These are phyloP conservation scores for Trichoderma sp. DNA, from an alignment of 2,329 filamentous ascomycete species.

Conservation along the genomic window DNA sequence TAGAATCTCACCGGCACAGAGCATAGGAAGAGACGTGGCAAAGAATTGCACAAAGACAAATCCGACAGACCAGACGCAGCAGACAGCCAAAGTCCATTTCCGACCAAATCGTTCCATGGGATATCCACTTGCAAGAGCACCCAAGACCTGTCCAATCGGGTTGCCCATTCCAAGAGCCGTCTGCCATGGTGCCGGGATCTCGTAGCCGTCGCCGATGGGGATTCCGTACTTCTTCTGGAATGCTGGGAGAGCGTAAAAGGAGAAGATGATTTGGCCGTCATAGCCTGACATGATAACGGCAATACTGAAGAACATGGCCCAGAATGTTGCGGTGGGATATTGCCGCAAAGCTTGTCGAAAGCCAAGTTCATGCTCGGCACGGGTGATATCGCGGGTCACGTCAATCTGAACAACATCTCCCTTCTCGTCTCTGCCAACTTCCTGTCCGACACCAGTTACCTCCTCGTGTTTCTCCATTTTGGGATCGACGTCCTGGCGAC, in stretches of 20 bases:
- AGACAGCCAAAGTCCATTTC: slow-evolving; percentile 48
- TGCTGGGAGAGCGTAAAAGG: slow-evolving; percentile 42
- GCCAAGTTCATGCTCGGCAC: slow-evolving; percentile 33
- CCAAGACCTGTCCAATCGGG: slow-evolving; percentile 50
- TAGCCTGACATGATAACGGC: slow-evolving; percentile 38
- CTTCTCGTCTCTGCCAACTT: neutral
- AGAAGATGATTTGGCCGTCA: slow-evolving; percentile 43
- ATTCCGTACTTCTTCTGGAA: slow-evolving; percentile 39
- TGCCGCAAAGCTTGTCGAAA: slow-evolving; percentile 35
- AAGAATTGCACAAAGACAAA: slow-evolving; percentile 67
- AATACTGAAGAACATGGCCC: slow-evolving; percentile 36
- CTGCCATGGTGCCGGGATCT: slow-evolving; percentile 53
- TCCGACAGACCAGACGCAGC: slow-evolving; percentile 48
- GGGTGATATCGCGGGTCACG: slow-evolving; percentile 31
- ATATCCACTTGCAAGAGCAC: slow-evolving; percentile 38
- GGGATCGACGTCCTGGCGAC: neutral
- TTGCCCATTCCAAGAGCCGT: slow-evolving; percentile 49
- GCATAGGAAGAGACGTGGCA: slow-evolving; percentile 53
- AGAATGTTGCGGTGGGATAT: slow-evolving; percentile 44
- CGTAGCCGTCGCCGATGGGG: slow-evolving; percentile 40
- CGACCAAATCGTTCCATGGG: slow-evolving; percentile 46
- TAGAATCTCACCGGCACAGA: slow-evolving; percentile 63
- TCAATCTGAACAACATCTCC: slow-evolving; percentile 26
- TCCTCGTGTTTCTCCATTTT: slow-evolving; percentile 14
- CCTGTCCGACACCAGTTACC: neutral